Conservation (phyloP, 2,329 filamentous ascomycete species). For the Coleophoma crateriformis region DNA sequence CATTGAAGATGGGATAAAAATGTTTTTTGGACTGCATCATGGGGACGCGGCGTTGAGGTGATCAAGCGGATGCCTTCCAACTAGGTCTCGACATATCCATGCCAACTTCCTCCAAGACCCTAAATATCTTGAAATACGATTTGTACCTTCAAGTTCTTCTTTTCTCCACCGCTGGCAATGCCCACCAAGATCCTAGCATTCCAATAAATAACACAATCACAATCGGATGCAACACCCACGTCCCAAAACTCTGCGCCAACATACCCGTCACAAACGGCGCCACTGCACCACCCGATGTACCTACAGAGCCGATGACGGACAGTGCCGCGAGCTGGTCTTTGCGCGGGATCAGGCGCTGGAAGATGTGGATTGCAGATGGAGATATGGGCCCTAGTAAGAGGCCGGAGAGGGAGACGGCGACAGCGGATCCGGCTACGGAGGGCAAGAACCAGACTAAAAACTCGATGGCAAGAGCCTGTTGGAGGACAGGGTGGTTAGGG, state of each 20-base stretch:
- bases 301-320: conserved; percentile 61
- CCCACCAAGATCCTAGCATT: not conserved
- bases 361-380: conserved; percentile 61
- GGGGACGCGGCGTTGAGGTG: no score
- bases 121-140: no score
- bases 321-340: conserved; percentile 55
- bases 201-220: not conserved
- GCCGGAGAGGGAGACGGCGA: conserved; percentile 63
- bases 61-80: no score
- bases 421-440: conserved; percentile 61
- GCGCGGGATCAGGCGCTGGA: conserved; percentile 52
- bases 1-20: no score
- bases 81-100: no score
- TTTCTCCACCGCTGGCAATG: not conserved
- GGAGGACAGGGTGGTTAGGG: no score
- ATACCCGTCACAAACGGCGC: not conserved
- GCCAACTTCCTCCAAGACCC: no score
- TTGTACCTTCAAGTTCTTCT: not conserved
- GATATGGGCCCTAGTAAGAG: conserved; percentile 73
- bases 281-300: conserved; percentile 53
- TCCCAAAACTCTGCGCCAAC: not conserved
- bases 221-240: not conserved
- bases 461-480: conserved; percentile 49
- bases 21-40: no score
- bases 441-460: conserved; percentile 71